Evolutionary conservation across 352 stramenopile species (phyloP), one percentile per base, ranked within the genome.

Genomic region (Bremia lactucae): DNA sequence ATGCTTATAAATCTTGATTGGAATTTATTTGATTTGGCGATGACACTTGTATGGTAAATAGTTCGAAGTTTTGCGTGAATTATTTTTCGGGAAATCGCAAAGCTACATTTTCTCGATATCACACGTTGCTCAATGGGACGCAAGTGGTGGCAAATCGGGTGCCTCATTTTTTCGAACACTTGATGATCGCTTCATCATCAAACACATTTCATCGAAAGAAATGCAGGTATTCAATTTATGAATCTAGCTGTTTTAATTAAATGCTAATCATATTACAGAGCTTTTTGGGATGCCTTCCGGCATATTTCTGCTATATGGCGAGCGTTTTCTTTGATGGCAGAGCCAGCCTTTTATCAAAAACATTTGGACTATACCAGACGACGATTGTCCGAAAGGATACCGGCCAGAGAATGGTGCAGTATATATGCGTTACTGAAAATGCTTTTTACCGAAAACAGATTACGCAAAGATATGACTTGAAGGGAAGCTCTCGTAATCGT

Each of bases 251-350:
- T 35, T 29, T 16, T 28, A 25, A 24, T 14, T 36, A 36, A 36
- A 36, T 24, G 35, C 31, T 59, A 35, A 52, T 15, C 21, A 15
- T 4, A 33, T 13, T 25, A 31, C 44, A 93, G 81, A 89, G 81
- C 29, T 93, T 93, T 21, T 45, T 90, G 42, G 74, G 82, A 1
- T 82, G 83, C 6, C 47, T 88, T 24, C 68, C 76, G 13, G 67
- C 38, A 0, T 99, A 99, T 60, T 99, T 98, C 81, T 95, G 96
- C 55, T 98, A 98, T 55, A 87, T 98, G 66, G 86, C 80, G 29
- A 97, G 96, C 49, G 83, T 96, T 6, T 97, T 97, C 55, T 98
- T 97, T 51, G 91, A 98, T 49, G 78, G 88, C 14, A 57, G 90
- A 1, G 61, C 82, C 46, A 98, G 91, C 35, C 74, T 98, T 8